These are phyloP conservation scores for Phoma herbarum DNA, from an alignment of 2,329 filamentous ascomycete genomes.

Conservation along the genomic window DNA sequence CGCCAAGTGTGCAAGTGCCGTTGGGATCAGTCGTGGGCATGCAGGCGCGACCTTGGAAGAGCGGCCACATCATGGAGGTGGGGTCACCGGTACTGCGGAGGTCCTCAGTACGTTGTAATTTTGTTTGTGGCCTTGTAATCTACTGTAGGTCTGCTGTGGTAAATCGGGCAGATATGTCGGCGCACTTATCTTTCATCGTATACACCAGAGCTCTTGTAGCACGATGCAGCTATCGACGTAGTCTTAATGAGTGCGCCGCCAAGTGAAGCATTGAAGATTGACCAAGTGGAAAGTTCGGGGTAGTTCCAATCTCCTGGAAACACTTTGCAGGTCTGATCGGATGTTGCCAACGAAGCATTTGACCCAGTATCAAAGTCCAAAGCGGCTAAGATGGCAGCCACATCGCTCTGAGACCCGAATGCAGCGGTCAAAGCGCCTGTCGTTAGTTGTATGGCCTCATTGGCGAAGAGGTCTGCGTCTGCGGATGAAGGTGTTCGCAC, in stretches of 20 bases:
- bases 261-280: background rate
- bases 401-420: too few relatives aligned
- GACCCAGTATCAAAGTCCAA: too few relatives aligned
- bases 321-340: background rate
- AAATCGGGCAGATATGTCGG: background rate
- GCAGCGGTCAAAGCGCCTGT: too few relatives aligned
- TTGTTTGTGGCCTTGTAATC: too few relatives aligned
- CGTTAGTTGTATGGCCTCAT: too few relatives aligned
- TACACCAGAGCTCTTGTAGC: background rate
- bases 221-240: background rate
- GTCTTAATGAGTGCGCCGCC: background rate
- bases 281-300: background rate
- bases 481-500: too few relatives aligned
- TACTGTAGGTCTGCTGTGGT: background rate
- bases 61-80: background rate
- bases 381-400: too few relatives aligned
- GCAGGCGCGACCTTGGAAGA: constrained; percentile 26
- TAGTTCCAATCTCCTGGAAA: background rate
- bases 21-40: constrained; percentile 26
- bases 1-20: constrained; percentile 33
- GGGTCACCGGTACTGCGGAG: background rate
- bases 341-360: too few relatives aligned
- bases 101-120: background rate
- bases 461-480: too few relatives aligned
- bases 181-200: background rate